Evolutionary conservation across 441 rosid genomes (phyloP).

Genomic region (Populus hybrid): DNA sequence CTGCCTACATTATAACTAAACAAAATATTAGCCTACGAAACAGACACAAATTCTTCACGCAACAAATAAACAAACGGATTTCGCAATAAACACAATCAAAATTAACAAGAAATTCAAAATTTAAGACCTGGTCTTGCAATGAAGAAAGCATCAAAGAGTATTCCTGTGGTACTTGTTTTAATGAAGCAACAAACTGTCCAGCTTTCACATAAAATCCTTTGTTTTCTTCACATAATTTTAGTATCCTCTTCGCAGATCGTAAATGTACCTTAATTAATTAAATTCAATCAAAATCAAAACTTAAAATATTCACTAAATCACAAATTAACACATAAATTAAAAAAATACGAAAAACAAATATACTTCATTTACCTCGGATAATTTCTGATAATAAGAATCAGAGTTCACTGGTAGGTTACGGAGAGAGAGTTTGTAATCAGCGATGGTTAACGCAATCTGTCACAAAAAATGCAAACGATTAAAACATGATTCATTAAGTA

Average conservation of each 20-base stretch:
- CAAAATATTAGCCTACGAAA: slow-evolving; percentile 19
- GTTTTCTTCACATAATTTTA: slow-evolving; percentile 66
- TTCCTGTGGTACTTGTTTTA: slow-evolving; percentile 77
- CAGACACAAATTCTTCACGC: slow-evolving; percentile 5
- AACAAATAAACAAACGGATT: background rate
- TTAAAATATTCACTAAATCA: background rate
- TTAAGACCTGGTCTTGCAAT: slow-evolving; percentile 71
- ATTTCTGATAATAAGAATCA: slow-evolving; percentile 45
- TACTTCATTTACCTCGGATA: slow-evolving; percentile 55
- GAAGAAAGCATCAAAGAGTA: slow-evolving; percentile 67
- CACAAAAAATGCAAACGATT: background rate
- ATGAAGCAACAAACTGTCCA: slow-evolving; percentile 80
- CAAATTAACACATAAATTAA: background rate
- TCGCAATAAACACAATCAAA: background rate
- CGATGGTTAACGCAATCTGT: slow-evolving; percentile 60
- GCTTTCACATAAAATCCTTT: slow-evolving; percentile 93
- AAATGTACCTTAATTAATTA: slow-evolving; percentile 55
- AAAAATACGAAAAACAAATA: background rate
- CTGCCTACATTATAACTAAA: slow-evolving; percentile 46
- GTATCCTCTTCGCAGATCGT: slow-evolving; percentile 74
- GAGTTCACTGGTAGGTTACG: slow-evolving; percentile 40
- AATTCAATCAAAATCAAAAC: background rate
- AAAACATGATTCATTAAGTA: background rate
- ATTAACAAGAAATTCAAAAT: background rate
- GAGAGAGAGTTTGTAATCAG: slow-evolving; percentile 69